Percentiles rank a stretch among this genome's conserved stretches.
phyloP scores from a whole-genome alignment of 2,329 filamentous ascomycete species.

The Pseudocercospora cruenta region DNA sequence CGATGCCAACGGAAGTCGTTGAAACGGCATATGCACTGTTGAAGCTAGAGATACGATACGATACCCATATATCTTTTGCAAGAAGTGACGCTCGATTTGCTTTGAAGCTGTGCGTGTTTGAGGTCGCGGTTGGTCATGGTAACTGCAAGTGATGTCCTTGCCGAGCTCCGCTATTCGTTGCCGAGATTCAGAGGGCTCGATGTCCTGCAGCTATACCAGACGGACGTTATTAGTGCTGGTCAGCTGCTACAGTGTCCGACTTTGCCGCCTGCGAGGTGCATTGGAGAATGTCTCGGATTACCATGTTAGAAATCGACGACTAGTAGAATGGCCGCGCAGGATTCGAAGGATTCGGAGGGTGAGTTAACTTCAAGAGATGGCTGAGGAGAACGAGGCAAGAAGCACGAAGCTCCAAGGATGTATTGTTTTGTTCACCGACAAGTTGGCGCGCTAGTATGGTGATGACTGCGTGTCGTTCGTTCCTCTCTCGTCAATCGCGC shows the following conservation, averaged over 20 bases:
- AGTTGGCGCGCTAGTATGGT: not conserved
- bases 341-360: not conserved
- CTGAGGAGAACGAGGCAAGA: not conserved
- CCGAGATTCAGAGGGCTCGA: no score
- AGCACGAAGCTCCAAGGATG: not conserved
- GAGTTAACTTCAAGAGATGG: not conserved
- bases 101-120: not conserved
- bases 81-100: not conserved
- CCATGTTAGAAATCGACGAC: not conserved
- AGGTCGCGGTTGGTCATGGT: not conserved
- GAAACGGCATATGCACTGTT: not conserved
- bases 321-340: not conserved
- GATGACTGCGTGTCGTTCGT: no score
- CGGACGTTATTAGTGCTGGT: not conserved
- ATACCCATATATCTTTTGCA: not conserved
- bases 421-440: conserved; percentile 4
- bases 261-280: not conserved
- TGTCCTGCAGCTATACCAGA: not conserved
- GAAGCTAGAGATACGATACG: not conserved
- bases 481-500: not conserved
- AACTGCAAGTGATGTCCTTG: not conserved
- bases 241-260: not conserved
- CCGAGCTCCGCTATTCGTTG: no score
- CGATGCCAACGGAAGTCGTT: not conserved
- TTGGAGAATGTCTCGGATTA: not conserved